Base-by-base conservation (phyloP, 2,329 filamentous ascomycete genomes). In the Nigrospora osmanthi region DNA sequence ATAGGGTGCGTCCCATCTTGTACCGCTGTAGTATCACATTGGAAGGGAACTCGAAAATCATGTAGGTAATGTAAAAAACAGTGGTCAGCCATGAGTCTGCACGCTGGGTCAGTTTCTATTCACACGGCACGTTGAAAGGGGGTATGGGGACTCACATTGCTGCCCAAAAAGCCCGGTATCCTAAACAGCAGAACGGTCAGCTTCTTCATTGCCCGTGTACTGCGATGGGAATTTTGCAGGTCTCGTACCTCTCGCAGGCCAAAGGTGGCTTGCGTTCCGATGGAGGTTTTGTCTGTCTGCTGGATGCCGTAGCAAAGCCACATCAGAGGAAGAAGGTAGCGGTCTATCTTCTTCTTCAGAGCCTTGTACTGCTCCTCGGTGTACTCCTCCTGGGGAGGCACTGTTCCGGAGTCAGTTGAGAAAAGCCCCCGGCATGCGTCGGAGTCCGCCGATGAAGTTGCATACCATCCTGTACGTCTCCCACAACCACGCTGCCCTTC, bases 241-340 rank as follows among this genome's bases (percentile, higher is more conserved):
- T 11, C 13, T n/a, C 38, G 28, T 47, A 57, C 65, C 32, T 58
- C 53, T 34, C 57, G 47, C 4, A 68, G 54, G 6, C 66, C 66
- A 39, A 68, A 67, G 0, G 58, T 65, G 14, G 66, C 65, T 41
- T 68, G 65, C 0, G 57, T 63, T 16, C 64, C 58, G 14, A 68
- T 55, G 0, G 65, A 63, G 2, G 67, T 72, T 53, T 73, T 73
- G 54, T 73, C 69, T 1, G 63, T 65, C 50, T 73, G 70, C 49
- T 74, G 71, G 40, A 73, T 68, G 33, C 71, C 71, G 47, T 72
- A 73, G 50, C 69, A 72, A 9, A 66, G 55, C 63, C 66, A 73
- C 69, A 73, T 73, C 36, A 73, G 52, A 1, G 69, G 69, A 1
- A 72, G 59, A 14, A 73, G 56, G 46, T 66, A 71, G n/a, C 58